Evolutionary conservation across 2,329 filamentous ascomycete species (phyloP).

Genomic region (Microdochium trichocladiopsis): DNA sequence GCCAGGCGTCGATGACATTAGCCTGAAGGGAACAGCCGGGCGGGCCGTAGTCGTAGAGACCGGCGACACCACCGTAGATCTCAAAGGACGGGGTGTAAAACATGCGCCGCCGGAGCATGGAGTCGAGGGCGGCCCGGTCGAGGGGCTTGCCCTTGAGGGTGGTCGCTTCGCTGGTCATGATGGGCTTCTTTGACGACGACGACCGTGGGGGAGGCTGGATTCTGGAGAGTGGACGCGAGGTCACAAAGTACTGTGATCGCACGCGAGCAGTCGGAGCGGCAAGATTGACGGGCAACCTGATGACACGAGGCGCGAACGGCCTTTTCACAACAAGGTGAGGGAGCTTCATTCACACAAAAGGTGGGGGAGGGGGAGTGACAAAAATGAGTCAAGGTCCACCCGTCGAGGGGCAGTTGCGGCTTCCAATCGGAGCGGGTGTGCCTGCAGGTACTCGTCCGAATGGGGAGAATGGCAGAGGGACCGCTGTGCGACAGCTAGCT

Average conservation of each 20-base stretch:
- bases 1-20: slow-evolving; percentile 83
- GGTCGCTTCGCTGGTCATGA: slow-evolving; percentile 51
- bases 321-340: slow-evolving; percentile 3
- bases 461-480: too few species aligned
- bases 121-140: slow-evolving; percentile 75
- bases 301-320: slow-evolving; percentile 5
- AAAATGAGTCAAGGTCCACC: not conserved
- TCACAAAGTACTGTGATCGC: not conserved
- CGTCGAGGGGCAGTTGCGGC: not conserved
- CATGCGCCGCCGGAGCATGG: slow-evolving; percentile 76
- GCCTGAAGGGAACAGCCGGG: slow-evolving; percentile 80
- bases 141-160: slow-evolving; percentile 87
- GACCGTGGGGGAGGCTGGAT: not conserved
- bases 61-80: slow-evolving; percentile 84
- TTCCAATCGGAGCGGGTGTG: not conserved
- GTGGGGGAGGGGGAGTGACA: not conserved
- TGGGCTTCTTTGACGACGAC: slow-evolving; percentile 3
- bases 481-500: too few species aligned
- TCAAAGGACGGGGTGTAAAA: slow-evolving; percentile 97
- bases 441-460: not conserved
- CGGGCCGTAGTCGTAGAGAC: slow-evolving; percentile 90
- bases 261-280: not conserved
- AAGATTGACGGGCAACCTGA: not conserved
- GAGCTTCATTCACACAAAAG: slow-evolving; percentile 6
- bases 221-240: not conserved